Evolutionary conservation across 495 filamentous ascomycete species (phyloP).

Genomic region (Gamarada debralockiae): DNA sequence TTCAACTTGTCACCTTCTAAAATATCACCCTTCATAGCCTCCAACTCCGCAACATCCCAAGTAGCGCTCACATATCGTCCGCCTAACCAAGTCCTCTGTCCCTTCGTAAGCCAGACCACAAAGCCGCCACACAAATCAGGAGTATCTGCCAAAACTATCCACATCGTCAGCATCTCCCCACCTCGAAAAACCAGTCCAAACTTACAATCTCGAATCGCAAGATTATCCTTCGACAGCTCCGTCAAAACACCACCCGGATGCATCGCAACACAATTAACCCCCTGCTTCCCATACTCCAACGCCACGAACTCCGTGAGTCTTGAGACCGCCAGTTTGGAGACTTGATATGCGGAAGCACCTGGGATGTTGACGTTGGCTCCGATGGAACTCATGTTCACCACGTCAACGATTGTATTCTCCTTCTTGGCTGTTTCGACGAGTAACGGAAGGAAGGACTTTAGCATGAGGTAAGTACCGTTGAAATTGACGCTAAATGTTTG

Average conservation of each 20-base stretch:
- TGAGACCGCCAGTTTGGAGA: slow-evolving; percentile 36
- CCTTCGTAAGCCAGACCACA: slow-evolving; percentile 33
- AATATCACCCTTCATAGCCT: slow-evolving; percentile 35
- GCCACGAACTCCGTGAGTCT: slow-evolving; percentile 41
- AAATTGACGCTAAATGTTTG: slow-evolving; percentile 38
- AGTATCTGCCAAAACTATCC: slow-evolving; percentile 27
- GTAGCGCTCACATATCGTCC: slow-evolving; percentile 35
- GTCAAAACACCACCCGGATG: slow-evolving; percentile 45
- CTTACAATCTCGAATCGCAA: neutral
- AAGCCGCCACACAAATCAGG: slow-evolving; percentile 30
- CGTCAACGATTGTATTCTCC: slow-evolving; percentile 29
- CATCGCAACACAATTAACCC: slow-evolving; percentile 34
- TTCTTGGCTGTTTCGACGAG: slow-evolving; percentile 27
- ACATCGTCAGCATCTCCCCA: slow-evolving; percentile 14
- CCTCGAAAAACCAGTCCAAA: too few species aligned
- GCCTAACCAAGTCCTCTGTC: slow-evolving; percentile 30
- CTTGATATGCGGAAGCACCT: slow-evolving; percentile 35
- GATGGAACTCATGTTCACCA: slow-evolving; percentile 32
- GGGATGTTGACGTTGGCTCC: slow-evolving; percentile 25
- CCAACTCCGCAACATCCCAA: slow-evolving; percentile 41
- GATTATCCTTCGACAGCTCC: slow-evolving; percentile 11
- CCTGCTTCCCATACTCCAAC: slow-evolving; percentile 37
- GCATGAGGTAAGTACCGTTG: slow-evolving; percentile 37
- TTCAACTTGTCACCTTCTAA: slow-evolving; percentile 32
- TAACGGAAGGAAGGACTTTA: slow-evolving; percentile 38